A percentile compares a stretch with the other conserved stretches of the same genome.
Evolutionary conservation across 2,329 filamentous ascomycete genomes (phyloP).

Genomic region (Aspergillus fijiensis): DNA sequence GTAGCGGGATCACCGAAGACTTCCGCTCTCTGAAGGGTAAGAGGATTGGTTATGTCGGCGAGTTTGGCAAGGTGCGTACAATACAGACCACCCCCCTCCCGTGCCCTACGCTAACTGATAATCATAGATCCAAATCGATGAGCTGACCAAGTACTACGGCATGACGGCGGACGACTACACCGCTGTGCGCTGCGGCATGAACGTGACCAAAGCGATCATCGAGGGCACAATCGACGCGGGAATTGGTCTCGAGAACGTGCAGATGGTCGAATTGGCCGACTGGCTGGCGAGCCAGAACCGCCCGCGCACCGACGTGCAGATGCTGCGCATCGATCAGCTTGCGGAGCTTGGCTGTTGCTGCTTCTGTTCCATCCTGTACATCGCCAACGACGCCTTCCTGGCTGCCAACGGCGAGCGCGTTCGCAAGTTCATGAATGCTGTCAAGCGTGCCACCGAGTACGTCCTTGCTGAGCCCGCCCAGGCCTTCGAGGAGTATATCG

Average conservation of each 20-base stretch:
- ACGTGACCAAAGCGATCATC: conserved; percentile 74
- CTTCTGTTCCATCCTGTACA: conserved; percentile 80
- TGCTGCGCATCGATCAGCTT: conserved; percentile 78
- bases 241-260: conserved; percentile 75
- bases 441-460: conserved; percentile 72
- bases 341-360: conserved; percentile 79
- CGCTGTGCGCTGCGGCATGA: conserved; percentile 77
- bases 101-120: background rate
- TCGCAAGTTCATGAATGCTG: conserved; percentile 66
- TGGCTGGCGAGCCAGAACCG: conserved; percentile 67
- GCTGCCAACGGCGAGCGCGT: conserved; percentile 65
- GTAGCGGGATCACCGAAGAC: conserved; percentile 70
- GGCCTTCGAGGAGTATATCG: conserved; percentile 68
- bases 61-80: conserved; percentile 64
- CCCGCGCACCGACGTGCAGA: conserved; percentile 67
- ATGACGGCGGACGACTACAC: conserved; percentile 73
- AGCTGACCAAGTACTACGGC: conserved; percentile 74
- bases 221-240: conserved; percentile 71
- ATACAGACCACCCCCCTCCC: background rate
- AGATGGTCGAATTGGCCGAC: conserved; percentile 79
- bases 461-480: conserved; percentile 63
- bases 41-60: conserved; percentile 75
- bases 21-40: conserved; percentile 74
- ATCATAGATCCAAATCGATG: conserved; percentile 72
- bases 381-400: conserved; percentile 72